phyloP scores from a whole-genome alignment of 805 yeast genomes.

The Sungouiozyma intestinalis region DNA sequence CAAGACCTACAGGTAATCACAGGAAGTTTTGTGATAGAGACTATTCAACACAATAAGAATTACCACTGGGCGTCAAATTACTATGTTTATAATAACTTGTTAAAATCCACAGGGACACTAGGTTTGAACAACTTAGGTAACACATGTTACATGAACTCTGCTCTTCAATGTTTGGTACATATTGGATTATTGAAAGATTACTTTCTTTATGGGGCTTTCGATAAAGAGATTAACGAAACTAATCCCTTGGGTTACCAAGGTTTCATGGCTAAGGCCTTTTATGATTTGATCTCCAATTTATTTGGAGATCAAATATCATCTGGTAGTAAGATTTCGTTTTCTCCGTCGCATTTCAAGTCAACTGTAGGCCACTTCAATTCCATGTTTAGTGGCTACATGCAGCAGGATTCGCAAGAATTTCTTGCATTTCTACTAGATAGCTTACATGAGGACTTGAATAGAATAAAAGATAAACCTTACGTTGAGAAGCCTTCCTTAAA shows the following conservation, averaged over 20 bases:
- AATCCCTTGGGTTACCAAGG: conserved; percentile 88
- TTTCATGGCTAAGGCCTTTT: conserved; percentile 69
- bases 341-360: conserved; percentile 71
- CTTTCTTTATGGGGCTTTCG: conserved; percentile 51
- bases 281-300: conserved; percentile 48
- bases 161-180: conserved; percentile 80
- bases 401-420: conserved; percentile 94
- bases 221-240: conserved; percentile 54
- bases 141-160: conserved; percentile 92
- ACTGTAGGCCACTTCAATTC: conserved; percentile 71
- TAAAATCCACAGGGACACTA: conserved; percentile 37
- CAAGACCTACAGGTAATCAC: conserved; percentile 13
- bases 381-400: conserved; percentile 78
- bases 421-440: conserved; percentile 84
- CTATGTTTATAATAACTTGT: conserved; percentile 22
- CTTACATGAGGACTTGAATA: conserved; percentile 83
- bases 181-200: conserved; percentile 74
- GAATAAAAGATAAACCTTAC: conserved; percentile 73
- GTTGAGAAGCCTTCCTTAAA: conserved; percentile 76
- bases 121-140: conserved; percentile 75
- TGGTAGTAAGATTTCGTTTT: conserved; percentile 19
- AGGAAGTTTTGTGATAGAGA: conserved; percentile 29
- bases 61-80: conserved; percentile 32
- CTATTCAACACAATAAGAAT: conserved; percentile 16
- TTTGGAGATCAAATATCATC: conserved; percentile 31